phyloP scores from a whole-genome alignment of 164 flowering plant genomes.

The Stephania japonica region DNA sequence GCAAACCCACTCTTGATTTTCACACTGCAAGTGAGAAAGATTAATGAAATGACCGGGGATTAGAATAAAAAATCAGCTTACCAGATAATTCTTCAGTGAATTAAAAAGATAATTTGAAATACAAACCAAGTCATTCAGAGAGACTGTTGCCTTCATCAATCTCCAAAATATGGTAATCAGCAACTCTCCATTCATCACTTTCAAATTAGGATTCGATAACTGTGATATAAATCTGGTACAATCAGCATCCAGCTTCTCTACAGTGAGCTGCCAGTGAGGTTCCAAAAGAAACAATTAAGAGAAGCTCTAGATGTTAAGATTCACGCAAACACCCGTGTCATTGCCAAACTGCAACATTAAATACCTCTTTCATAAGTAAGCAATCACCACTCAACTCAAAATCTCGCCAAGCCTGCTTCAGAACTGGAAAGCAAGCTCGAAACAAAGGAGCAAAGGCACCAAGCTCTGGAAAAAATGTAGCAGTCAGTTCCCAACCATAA shows the following conservation, averaged over 20 bases:
- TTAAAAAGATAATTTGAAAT: constrained; percentile 15
- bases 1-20: constrained; percentile 26
- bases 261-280: constrained; percentile 37
- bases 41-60: too few species aligned
- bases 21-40: constrained; percentile 36
- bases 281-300: not conserved
- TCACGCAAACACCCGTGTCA: not conserved
- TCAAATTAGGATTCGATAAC: constrained; percentile 30
- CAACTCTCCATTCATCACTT: constrained; percentile 38
- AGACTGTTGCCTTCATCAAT: constrained; percentile 34
- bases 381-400: constrained; percentile 27
- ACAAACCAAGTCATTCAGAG: constrained; percentile 31
- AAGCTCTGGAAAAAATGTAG: constrained; percentile 22
- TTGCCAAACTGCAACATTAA: not conserved
- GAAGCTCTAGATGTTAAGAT: not conserved
- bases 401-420: constrained; percentile 45
- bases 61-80: too few species aligned
- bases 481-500: constrained; percentile 4
- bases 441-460: constrained; percentile 28
- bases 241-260: constrained; percentile 33
- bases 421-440: constrained; percentile 46
- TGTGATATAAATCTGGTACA: constrained; percentile 35
- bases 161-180: constrained; percentile 57
- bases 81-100: too few species aligned
- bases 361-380: constrained; percentile 42